These are phyloP conservation scores for Penicillium angulare DNA, from an alignment of 495 filamentous ascomycete species.

Conservation along the genomic window DNA sequence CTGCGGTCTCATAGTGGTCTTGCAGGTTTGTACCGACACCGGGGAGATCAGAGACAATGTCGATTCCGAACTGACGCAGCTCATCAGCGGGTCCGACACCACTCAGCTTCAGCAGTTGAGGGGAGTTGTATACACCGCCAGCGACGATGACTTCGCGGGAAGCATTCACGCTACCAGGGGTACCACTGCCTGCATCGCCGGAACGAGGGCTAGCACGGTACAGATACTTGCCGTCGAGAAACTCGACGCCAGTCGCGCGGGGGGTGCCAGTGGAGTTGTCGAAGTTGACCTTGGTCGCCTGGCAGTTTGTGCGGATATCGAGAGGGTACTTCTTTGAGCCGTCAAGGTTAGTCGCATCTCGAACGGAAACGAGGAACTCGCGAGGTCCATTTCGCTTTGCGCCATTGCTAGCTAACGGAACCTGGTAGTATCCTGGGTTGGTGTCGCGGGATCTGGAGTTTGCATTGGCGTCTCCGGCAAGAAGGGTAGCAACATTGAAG, in stretches of 20 bases:
- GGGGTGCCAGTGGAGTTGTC: conserved; percentile 41
- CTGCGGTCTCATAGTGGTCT: conserved; percentile 58
- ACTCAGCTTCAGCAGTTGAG: conserved; percentile 62
- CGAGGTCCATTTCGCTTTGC: conserved; percentile 49
- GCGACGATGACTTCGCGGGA: conserved; percentile 58
- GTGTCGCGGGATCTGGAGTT: conserved; percentile 37
- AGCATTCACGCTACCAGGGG: conserved; percentile 44
- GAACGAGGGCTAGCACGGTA: conserved; percentile 57
- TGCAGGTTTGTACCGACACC: conserved; percentile 67
- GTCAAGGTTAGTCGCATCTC: conserved; percentile 47
- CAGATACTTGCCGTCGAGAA: conserved; percentile 56
- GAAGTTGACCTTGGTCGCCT: conserved; percentile 61
- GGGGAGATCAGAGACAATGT: conserved; percentile 54
- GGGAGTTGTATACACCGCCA: conserved; percentile 61
- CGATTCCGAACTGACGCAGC: conserved; percentile 49
- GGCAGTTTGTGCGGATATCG: conserved; percentile 57
- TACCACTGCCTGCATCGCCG: conserved; percentile 28
- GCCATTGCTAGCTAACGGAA: conserved; percentile 49
- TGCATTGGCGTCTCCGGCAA: conserved; percentile 54
- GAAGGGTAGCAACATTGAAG: conserved; percentile 39
- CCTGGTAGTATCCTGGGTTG: conserved; percentile 47
- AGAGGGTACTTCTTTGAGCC: conserved; percentile 56
- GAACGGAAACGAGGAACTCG: conserved; percentile 53
- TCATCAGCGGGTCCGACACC: conserved; percentile 58
- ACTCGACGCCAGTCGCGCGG: conserved; percentile 61